Conservation (phyloP, 768 basidiomycete species). For the Boletus insuetus region DNA sequence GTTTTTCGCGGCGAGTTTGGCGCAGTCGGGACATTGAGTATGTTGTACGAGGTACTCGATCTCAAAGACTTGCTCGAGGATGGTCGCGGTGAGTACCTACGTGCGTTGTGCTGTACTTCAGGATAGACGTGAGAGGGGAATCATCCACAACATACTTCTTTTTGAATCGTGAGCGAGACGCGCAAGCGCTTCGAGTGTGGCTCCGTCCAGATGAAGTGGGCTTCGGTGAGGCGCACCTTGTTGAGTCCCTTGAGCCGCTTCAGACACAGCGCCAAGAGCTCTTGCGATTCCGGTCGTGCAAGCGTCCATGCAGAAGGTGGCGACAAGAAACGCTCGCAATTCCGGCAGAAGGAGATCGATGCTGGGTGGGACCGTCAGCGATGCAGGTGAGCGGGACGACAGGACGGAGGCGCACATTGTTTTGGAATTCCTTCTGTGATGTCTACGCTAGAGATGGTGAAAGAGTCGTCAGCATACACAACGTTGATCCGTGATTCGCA, state of each 20-base stretch:
- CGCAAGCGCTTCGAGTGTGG: slow-evolving; percentile 93
- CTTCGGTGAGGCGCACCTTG: slow-evolving; percentile 96
- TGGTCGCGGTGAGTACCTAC: slow-evolving; percentile 88
- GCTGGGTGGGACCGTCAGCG: slow-evolving; percentile 42
- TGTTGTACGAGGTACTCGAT: slow-evolving; percentile 94
- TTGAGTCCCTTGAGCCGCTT: slow-evolving; percentile 92
- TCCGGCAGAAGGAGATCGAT: slow-evolving; percentile 88
- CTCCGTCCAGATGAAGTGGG: slow-evolving; percentile 99
- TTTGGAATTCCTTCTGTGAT: slow-evolving; percentile 98
- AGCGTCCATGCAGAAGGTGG: slow-evolving; percentile 87
- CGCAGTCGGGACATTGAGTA: slow-evolving; percentile 93
- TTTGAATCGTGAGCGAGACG: slow-evolving; percentile 95
- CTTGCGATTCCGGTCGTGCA: slow-evolving; percentile 86
- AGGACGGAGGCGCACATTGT: slow-evolving; percentile 54
- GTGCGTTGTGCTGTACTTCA: slow-evolving; percentile 14
- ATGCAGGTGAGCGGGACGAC: not conserved
- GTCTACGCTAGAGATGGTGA: slow-evolving; percentile 60
- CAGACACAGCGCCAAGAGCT: slow-evolving; percentile 90
- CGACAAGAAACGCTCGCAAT: slow-evolving; percentile 93
- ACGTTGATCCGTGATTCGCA: slow-evolving; percentile 2
- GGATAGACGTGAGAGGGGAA: not conserved
- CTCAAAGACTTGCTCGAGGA: slow-evolving; percentile 97
- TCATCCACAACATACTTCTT: slow-evolving; percentile 63
- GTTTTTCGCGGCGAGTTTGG: slow-evolving; percentile 94
- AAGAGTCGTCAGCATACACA: not conserved